Evolutionary conservation across 257 asterid species (phyloP).

Genomic region (Coffea canephora): DNA sequence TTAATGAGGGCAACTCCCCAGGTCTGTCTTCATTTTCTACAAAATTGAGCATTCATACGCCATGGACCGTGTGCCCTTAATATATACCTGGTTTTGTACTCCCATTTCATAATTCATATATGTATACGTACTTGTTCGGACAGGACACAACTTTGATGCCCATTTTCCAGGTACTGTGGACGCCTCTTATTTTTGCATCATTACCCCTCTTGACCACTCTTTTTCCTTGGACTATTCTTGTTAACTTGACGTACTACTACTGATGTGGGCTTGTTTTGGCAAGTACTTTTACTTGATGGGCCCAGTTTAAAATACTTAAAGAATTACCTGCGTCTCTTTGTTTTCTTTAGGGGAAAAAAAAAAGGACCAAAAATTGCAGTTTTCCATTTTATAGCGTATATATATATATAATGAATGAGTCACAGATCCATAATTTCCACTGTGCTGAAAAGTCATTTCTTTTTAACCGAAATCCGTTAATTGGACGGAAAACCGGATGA

Average conservation of each 20-base stretch:
- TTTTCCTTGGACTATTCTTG: not conserved
- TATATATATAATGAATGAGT: not conserved
- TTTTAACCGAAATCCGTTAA: not conserved
- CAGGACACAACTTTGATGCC: not conserved
- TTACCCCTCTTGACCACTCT: too few species aligned
- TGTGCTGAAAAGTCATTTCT: not conserved
- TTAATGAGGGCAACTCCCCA: conserved; percentile 15
- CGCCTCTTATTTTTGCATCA: not conserved
- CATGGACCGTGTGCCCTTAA: conserved; percentile 28
- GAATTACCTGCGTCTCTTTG: not conserved
- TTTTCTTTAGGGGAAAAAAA: too few species aligned
- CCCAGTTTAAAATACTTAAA: not conserved
- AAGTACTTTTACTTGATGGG: not conserved
- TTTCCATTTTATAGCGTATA: not conserved
- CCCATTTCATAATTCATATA: not conserved
- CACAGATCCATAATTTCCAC: not conserved
- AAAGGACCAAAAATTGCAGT: not conserved
- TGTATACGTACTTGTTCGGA: not conserved
- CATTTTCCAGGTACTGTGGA: not conserved
- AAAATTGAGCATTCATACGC: conserved; percentile 19
- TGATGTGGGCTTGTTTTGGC: not conserved
- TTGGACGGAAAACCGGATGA: conserved; percentile 7
- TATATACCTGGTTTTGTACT: not conserved
- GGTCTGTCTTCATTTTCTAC: conserved; percentile 6
- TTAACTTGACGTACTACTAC: not conserved